Evolutionary conservation across 495 filamentous ascomycete genomes (phyloP).

Genomic region (Pyronema omphalodes): DNA sequence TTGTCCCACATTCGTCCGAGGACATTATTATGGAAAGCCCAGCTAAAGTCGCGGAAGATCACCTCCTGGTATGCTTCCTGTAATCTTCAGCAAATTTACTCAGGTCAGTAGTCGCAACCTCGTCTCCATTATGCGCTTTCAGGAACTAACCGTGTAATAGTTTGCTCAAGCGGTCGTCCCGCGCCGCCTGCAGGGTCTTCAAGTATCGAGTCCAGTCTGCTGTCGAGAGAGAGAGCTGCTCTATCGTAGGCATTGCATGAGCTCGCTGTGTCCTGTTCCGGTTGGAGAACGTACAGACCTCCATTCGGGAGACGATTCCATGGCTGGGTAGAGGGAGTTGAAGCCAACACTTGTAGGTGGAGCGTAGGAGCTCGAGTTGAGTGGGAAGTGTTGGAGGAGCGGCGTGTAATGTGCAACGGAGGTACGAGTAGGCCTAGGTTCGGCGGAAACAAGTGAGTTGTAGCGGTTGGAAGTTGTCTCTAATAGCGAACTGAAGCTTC

Average conservation of each 20-base stretch:
- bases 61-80: conserved; percentile 40
- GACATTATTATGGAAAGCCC: conserved; percentile 40
- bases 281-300: neutral
- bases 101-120: neutral
- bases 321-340: neutral
- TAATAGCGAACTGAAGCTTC: too few relatives aligned
- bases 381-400: too few relatives aligned
- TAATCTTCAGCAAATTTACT: conserved; percentile 14
- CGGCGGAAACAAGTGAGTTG: too few relatives aligned
- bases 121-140: neutral
- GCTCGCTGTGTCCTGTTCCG: neutral
- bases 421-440: too few relatives aligned
- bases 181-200: neutral
- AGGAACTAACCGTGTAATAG: neutral
- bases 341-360: too few relatives aligned
- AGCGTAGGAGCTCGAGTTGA: too few relatives aligned
- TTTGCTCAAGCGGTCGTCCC: neutral
- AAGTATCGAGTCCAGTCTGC: neutral
- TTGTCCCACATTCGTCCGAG: conserved; percentile 62
- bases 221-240: neutral
- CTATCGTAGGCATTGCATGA: neutral
- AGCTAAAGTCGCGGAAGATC: conserved; percentile 55
- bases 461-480: too few relatives aligned
- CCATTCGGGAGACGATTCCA: neutral
- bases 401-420: too few relatives aligned